Evolutionary conservation across 2,329 filamentous ascomycete genomes (phyloP).

Genomic region (Phialophora verrucosa): DNA sequence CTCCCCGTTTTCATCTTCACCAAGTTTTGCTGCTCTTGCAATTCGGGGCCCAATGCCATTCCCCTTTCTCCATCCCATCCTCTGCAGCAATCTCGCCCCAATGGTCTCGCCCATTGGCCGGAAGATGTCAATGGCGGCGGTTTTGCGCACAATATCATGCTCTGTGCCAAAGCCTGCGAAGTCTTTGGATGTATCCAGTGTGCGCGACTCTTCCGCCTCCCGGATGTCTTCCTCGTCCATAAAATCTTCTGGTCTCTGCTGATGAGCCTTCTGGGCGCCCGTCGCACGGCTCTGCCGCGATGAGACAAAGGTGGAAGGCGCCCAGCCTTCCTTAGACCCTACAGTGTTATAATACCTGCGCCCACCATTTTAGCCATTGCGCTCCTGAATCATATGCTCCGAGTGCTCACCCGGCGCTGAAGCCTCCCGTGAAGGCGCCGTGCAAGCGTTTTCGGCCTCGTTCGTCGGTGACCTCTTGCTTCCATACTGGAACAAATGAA

Average conservation of each 20-base stretch:
- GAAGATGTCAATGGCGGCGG: slow-evolving; percentile 73
- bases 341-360: slow-evolving; percentile 94
- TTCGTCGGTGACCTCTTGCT: slow-evolving; percentile 96
- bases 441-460: slow-evolving; percentile 87
- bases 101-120: slow-evolving; percentile 78
- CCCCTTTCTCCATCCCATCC: slow-evolving; percentile 95
- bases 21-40: slow-evolving; percentile 72
- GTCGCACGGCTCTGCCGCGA: slow-evolving; percentile 80
- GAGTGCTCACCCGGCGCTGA: slow-evolving; percentile 82
- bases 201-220: slow-evolving; percentile 78
- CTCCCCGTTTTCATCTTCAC: slow-evolving; percentile 46
- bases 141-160: slow-evolving; percentile 58
- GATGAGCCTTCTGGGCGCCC: slow-evolving; percentile 59
- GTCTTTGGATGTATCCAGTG: slow-evolving; percentile 72
- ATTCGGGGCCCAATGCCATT: slow-evolving; percentile 92
- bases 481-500: slow-evolving; percentile 93
- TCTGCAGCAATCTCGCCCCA: slow-evolving; percentile 81
- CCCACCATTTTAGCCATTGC: slow-evolving; percentile 44
- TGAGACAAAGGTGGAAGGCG: slow-evolving; percentile 87
- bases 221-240: slow-evolving; percentile 98
- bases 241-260: slow-evolving; percentile 81
- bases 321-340: slow-evolving; percentile 97
- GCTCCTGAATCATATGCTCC: slow-evolving; percentile 42
- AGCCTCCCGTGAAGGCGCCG: slow-evolving; percentile 95
- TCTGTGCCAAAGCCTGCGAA: slow-evolving; percentile 78